Base-by-base conservation (phyloP, 148 eudicot genomes). In the Pharnaceum exiguum region DNA sequence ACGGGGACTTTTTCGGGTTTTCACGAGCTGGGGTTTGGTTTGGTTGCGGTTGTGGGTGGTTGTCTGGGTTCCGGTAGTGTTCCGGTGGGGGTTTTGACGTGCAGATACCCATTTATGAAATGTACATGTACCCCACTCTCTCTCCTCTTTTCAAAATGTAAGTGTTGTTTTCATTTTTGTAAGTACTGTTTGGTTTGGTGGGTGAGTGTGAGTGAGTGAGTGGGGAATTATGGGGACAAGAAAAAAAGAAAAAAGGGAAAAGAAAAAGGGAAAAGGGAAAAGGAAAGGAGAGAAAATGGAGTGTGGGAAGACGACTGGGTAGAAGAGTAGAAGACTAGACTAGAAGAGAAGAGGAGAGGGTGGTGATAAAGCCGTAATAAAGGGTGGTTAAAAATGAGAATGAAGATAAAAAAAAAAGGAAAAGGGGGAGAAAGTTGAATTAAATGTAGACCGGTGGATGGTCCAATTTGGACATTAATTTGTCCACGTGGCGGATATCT, bases 71-170 rank as follows among this genome's bases (percentile, higher is more conserved):
- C 69, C 23, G 19, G 47, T 55, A 51, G 26, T 57, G 64, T 28
- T 60, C 68, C 5, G 67, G 62, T 16, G 75, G 53, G 46, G 87
- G 77, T 56, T 71, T 82, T 0, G 96, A 87, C 25, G 77, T 80
- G 52, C 90, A 87, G 17, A 32, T 67, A 13, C 96, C 96, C 96
- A 87, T 87, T 52, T 60, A n/a, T 27, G n/a, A n/a, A n/a, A n/a
- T n/a, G n/a, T n/a, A n/a, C n/a, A n/a, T n/a, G n/a, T 55, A 2
- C 22, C 30, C 0, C 0, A 11, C 24, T 46, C 5, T 9, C 1
- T 12, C 19, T 16, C 31, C 22, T 32, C 55, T 57, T 27, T n/a
- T 62, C 26, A 65, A 16, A 66, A 44, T 30, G 31, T n/a, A 23
- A 47, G 38, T 31, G 40, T 40, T 57, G 40, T 65, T 46, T 33